Base-by-base conservation (phyloP, 805 yeast genomes). In the Candida broadrunensis region DNA sequence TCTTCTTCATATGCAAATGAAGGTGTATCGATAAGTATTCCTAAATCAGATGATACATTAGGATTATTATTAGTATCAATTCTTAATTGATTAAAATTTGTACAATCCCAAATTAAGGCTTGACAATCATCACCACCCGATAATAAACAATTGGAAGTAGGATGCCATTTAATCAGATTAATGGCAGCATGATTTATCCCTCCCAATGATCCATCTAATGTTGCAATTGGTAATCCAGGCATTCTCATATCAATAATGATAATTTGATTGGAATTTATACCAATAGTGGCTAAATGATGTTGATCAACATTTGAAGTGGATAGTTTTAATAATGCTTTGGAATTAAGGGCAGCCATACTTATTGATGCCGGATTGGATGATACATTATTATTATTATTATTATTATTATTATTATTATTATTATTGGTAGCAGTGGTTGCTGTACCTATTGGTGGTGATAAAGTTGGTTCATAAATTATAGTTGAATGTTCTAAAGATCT, bases 401-500 rank as follows among this genome's bases (percentile, higher is more conserved):
- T 35, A 23, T 17, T 38, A 8, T 16, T 9, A 20, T 35, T 33
- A n/a, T n/a, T n/a, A n/a, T n/a, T n/a, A n/a, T n/a, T n/a, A 16
- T 33, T 37, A 2, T 37, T 39, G 29, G 35, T 36, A 8, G 47
- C 9, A 1, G 30, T 14, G 8, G 42, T 21, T 3, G 45, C 36
- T 7, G 50, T 39, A 6, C 9, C 5, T 14, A 5, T 44, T 35
- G 37, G 49, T 20, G 48, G 43, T 3, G 47, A n/a, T 41, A 43
- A 21, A 69, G 78, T 11, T n/a, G 88, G 88, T 57, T 93, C 99
- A 60, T 88, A 93, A 13, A 93, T 84, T 50, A 93, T 93, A 1
- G 99, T 91, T 14, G 96, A 86, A 60, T 90, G 98, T 44, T 93
- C 97, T 37, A 91, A 67, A 7, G 90, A 75, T 42, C 99, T 67